A percentile compares a stretch with the other conserved stretches of the same genome.
Evolutionary conservation across 306 rosid genomes (phyloP).

Genomic region (Citrullus mucosospermus): DNA sequence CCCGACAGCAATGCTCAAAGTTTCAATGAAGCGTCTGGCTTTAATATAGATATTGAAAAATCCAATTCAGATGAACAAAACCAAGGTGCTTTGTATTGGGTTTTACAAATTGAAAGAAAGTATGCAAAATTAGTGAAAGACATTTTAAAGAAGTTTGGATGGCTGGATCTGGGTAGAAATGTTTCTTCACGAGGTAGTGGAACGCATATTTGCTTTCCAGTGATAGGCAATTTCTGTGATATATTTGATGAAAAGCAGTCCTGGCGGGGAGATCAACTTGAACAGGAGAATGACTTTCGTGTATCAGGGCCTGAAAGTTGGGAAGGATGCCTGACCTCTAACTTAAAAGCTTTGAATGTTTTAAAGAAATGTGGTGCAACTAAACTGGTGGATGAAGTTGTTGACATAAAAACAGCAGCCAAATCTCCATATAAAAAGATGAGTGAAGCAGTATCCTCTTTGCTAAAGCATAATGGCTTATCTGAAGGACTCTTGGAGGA

Average conservation of each 20-base stretch:
- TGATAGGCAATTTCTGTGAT: slow-evolving; percentile 29
- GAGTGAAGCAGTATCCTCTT: slow-evolving; percentile 50
- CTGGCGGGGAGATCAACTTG: slow-evolving; percentile 19
- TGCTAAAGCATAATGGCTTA: slow-evolving; percentile 48
- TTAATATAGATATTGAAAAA: slow-evolving; percentile 15
- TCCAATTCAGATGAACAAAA: slow-evolving; percentile 15
- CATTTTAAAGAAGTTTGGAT: slow-evolving; percentile 72
- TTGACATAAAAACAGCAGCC: slow-evolving; percentile 38
- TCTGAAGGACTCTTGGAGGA: slow-evolving; percentile 57
- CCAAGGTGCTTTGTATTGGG: slow-evolving; percentile 26
- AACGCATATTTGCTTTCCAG: slow-evolving; percentile 60
- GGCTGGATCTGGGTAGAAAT: slow-evolving; percentile 79
- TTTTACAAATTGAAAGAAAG: slow-evolving; percentile 56
- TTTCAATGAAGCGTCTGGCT: slow-evolving; percentile 23
- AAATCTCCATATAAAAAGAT: slow-evolving; percentile 61
- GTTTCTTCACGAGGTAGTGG: slow-evolving; percentile 52
- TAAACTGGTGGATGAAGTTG: slow-evolving; percentile 39
- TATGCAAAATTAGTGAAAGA: slow-evolving; percentile 79
- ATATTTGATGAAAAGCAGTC: slow-evolving; percentile 26
- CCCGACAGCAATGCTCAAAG: slow-evolving; percentile 16
- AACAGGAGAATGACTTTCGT: slow-evolving; percentile 23
- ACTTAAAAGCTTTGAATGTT: slow-evolving; percentile 40
- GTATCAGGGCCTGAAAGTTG: slow-evolving; percentile 16
- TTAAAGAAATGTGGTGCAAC: slow-evolving; percentile 49
- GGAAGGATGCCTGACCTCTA: slow-evolving; percentile 18